Evolutionary conservation across 2,329 filamentous ascomycete genomes (phyloP), one percentile per base, ranked within the genome.

Genomic region (Exophiala viscosa): DNA sequence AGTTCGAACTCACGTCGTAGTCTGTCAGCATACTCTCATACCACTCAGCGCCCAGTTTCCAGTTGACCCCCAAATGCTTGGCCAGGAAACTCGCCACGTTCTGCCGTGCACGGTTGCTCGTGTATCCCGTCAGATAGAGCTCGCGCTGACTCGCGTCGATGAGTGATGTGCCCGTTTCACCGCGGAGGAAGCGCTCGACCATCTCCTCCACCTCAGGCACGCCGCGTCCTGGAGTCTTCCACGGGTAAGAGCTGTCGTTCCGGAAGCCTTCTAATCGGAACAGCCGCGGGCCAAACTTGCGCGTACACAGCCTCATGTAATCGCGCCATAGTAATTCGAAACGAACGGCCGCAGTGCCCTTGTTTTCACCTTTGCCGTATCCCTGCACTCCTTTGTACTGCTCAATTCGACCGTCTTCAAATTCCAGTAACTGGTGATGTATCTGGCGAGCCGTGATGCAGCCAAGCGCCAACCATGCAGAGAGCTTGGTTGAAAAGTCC

Each of bases 11-110:
- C 0, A 87, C 78, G 60, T 92, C 88, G 65, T 91, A 90, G 65
- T 93, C 88, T 28, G 85, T 75, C 2, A 91, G 75, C 64, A 87
- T 73, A 65, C 79, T 81, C 66, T 92, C 88, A 64, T 91, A 92
- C 86, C 86, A 92, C 66, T 91, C 88, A 0, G 87, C 88, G 0
- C 88, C 88, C 11, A 88, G 77, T 0, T 87, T 80, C 88, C 88
- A 93, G 67, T 92, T 88, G 17, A 92, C 83, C 1, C 78, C 77
- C 2, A 91, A 73, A 55, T 89, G 86, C 60, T 88, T 89, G 0
- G 86, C 70, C 1, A 91, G 72, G 65, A 88, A 92, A 13, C 78
- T 85, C 0, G 87, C 87, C 1, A 89, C 85, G 49, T 91, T 90
- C 66, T 91, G 87, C 2, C 88, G 75, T 0, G 86, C 84, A 11